Evolutionary conservation across 768 basidiomycete species (phyloP), one percentile per base, ranked within the genome.

Genomic region (Guyanaporus albipodus): DNA sequence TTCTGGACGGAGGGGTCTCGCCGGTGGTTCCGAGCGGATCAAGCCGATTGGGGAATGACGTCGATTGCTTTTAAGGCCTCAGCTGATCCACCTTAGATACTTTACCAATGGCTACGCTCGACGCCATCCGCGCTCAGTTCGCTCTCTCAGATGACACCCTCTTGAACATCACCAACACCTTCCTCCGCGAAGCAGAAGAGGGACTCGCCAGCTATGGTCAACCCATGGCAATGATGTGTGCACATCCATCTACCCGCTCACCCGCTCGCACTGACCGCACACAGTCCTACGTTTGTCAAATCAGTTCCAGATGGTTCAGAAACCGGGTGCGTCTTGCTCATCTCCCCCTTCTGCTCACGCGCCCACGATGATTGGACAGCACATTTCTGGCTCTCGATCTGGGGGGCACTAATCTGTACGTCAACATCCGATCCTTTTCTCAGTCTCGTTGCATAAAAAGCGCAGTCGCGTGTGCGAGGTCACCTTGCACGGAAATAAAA

Each of bases 311-410:
- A 96, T 66, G 96, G 96, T 37, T 81, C 84, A 40, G 96, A 99
- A 69, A 87, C 80, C 48, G 96, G 96, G 91, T 92, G 67, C 59
- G 79, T 64, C 14, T 21, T 34, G 3, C 33, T 34, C 27, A 31
- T 27, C 33, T 22, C 8, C 35, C 21, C 27, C 26, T 35, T 26
- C 23, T 40, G 18, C 47, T 60, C 38, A 59, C 33, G 27, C 44
- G 11, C 24, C 36, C 47, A 41, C 41, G 39, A n/a, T n/a, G n/a
- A n/a, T n/a, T n/a, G n/a, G n/a, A n/a, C 58, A 96, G 93, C 36
- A 95, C 92, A 6, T 99, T 96, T 69, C 80, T 98, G 43, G 94
- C 96, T 4, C 77, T 98, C 17, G 95, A 99, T 72, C 79, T 99
- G 17, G 96, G 96, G 32, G 96, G 96, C 46, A 99, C 96, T 19